Conservation (phyloP, 23 red algal species). For the Gracilaria caudata region DNA sequence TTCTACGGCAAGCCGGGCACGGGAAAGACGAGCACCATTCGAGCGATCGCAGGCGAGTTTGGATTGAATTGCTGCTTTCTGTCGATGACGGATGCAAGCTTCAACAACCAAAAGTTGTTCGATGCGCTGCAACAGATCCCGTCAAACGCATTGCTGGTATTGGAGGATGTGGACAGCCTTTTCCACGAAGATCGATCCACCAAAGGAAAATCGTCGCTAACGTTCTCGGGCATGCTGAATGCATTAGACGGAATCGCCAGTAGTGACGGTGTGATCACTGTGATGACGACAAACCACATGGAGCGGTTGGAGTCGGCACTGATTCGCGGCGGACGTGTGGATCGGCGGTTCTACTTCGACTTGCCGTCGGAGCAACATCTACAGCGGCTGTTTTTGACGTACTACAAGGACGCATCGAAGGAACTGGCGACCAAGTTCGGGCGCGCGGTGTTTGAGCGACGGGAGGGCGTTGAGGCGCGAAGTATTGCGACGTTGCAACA, state of each 20-base stretch:
- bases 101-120: constrained; percentile 53
- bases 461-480: constrained; percentile 30
- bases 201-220: constrained; percentile 7
- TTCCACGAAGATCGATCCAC: constrained; percentile 43
- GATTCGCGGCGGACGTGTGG: constrained; percentile 73
- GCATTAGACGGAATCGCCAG: constrained; percentile 63
- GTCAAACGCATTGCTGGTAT: constrained; percentile 53
- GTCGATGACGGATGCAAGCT: constrained; percentile 42
- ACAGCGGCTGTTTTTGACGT: constrained; percentile 52
- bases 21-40: constrained; percentile 65
- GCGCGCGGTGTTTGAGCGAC: constrained; percentile 32
- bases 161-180: constrained; percentile 68
- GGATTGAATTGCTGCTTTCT: constrained; percentile 60
- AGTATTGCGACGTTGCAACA: constrained; percentile 68
- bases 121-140: constrained; percentile 50
- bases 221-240: constrained; percentile 70
- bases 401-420: constrained; percentile 38
- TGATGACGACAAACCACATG: constrained; percentile 76
- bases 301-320: constrained; percentile 60
- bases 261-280: constrained; percentile 43
- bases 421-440: constrained; percentile 28
- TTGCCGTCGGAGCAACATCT: constrained; percentile 30
- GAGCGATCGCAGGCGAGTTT: constrained; percentile 48
- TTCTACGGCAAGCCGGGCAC: constrained; percentile 73
- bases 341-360: constrained; percentile 49